These are phyloP conservation scores for Dactylellina drechsleri DNA, from an alignment of 2,329 filamentous ascomycete genomes.

Conservation along the genomic window DNA sequence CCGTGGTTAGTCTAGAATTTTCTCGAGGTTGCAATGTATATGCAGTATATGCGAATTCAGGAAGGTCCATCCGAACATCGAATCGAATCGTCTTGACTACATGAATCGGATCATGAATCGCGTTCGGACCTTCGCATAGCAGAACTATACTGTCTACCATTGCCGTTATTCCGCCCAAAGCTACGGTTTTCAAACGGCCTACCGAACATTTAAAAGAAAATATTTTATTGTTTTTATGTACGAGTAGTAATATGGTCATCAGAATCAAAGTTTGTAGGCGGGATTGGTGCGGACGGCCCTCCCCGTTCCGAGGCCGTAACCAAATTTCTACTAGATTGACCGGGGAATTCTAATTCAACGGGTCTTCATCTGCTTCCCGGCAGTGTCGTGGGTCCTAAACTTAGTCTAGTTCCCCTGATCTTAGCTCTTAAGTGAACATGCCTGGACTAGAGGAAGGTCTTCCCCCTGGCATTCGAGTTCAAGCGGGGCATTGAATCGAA, in stretches of 20 bases:
- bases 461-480: too few species aligned
- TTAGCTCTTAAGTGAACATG: too few species aligned
- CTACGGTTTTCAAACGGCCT: too few species aligned
- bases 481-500: too few species aligned
- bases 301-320: constrained; percentile 28
- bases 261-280: neutral
- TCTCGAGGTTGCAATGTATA: neutral
- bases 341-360: too few species aligned
- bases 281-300: constrained; percentile 17
- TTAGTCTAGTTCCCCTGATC: too few species aligned
- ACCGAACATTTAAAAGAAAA: neutral
- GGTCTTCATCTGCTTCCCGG: too few species aligned
- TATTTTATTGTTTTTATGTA: neutral
- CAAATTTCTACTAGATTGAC: neutral
- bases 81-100: neutral
- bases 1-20: neutral
- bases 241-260: neutral
- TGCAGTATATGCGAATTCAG: neutral
- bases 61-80: neutral
- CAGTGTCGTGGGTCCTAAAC: too few species aligned
- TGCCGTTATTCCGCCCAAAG: too few species aligned
- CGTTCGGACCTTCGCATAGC: neutral
- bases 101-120: neutral
- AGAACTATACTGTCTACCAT: neutral
- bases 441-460: too few species aligned